Evolutionary conservation across 495 filamentous ascomycete genomes (phyloP), one percentile per base, ranked within the genome.

Genomic region (Ramalina intermedia): DNA sequence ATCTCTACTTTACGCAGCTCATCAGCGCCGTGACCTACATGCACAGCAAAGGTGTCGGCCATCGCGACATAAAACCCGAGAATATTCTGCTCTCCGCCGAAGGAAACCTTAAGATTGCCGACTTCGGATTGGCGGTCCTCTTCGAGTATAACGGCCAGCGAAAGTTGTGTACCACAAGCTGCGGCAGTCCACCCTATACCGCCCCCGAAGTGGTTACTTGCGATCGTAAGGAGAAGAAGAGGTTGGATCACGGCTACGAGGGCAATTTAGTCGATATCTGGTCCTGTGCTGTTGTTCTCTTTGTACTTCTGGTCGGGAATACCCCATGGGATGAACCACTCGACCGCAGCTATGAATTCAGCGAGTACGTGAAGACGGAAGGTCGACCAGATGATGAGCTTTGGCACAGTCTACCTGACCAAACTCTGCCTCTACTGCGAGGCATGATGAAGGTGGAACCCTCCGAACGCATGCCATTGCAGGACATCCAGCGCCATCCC

Each of bases 241-340:
- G 76, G 52, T 47, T 57, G 4, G 74, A 71, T 16, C 46, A 61
- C 0, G 87, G 86, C 26, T 99, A 99, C 56, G 74, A 78, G 23
- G 80, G 86, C 2, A 82, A 96, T 57, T 66, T 86, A 45, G 83
- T 85, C 27, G 91, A 99, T 58, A 88, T 99, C 41, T 99, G 91
- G 91, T 94, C 88, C 35, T 94, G 87, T 55, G 91, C 89, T 14
- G 86, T 99, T 36, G 91, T 99, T 29, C 70, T 99, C 8, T 99
- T 99, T 58, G 91, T 96, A 37, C 70, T 99, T 4, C 65, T 99
- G 16, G 87, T 89, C 5, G 91, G 91, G 11, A 99, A 99, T 63
- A 99, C 91, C 2, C 91, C 91, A 0, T 99, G 91, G 91, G 93
- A 96, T 57, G 84, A 91, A 58, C 91, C 91, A 1, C 87, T 87